Evolutionary conservation across 1,139 yeast species (phyloP), one percentile per base, ranked within the genome.

Genomic region (Saccharomyces pastorianus): DNA sequence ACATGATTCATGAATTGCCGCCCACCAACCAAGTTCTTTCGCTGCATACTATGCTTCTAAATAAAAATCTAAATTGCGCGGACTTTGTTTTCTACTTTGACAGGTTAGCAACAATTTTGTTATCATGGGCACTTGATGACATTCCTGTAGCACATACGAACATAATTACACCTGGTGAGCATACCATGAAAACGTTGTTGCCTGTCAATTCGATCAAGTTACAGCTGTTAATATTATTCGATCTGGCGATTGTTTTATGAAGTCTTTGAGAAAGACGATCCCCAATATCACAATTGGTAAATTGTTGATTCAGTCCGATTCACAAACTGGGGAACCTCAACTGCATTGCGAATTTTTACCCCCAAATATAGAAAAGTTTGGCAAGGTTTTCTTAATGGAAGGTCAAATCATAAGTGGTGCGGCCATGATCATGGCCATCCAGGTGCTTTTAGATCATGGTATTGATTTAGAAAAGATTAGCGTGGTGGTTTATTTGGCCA

Each of bases 351-450:
- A 86, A 61, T 79, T 82, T 29, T 71, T 93, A 46, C 84, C 88
- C 0, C 58, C 59, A 0, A 59, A 64, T 20, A 62, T 72, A n/a
- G 57, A 60, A 1, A 42, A 57, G 4, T 66, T 61, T 34, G 75
- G 76, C 51, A 81, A 79, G 59, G 81, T 88, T 1, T 71, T 93
- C 42, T 71, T 93, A 50, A 80, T 88, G 64, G 98, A 93, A 66
- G 87, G 96, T 0, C 97, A 91, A 68, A 77, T 89, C 51, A 85
- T 89, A 27, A 85, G 96, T 48, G 99, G 98, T 1, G 96, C 96
- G 0, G 96, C 96, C 0, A 84, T 91, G 2, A 87, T 89, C 51
- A 93, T 93, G 98, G 96, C 97, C 0, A 81, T 89, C 49, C 95
- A 90, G 62, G 91, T 93, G 4, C 73, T 93, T 55, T 63, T 87